Evolutionary conservation across 768 basidiomycete genomes (phyloP).

Genomic region (Paxillus involutus): DNA sequence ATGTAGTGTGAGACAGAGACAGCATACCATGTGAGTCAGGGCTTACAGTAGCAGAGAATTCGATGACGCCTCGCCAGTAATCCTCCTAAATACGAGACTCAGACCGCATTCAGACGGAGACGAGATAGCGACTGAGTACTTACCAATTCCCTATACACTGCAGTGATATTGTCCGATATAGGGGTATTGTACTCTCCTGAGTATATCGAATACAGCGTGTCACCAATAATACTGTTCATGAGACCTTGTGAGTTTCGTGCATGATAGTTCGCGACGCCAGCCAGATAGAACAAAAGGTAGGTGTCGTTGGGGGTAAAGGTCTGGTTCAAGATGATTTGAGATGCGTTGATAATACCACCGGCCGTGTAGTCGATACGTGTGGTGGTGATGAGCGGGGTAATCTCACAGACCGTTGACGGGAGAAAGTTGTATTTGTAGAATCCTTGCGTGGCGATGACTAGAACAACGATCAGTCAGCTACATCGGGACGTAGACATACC

Average conservation of each 20-base stretch:
- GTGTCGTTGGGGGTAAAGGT: neutral
- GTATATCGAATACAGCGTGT: too few relatives aligned
- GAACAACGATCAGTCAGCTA: neutral
- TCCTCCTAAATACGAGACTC: constrained; percentile 4
- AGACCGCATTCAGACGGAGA: too few relatives aligned
- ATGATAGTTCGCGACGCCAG: too few relatives aligned
- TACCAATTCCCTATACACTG: constrained; percentile 7
- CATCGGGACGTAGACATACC: too few relatives aligned
- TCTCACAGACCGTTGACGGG: constrained; percentile 1
- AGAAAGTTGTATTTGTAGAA: constrained; percentile 15
- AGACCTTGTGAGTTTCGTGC: too few relatives aligned
- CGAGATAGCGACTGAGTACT: neutral
- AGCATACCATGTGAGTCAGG: neutral
- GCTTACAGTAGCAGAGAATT: constrained; percentile 17
- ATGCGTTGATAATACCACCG: constrained; percentile 1
- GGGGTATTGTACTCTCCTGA: too few relatives aligned
- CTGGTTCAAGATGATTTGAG: neutral
- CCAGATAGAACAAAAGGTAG: constrained; percentile 1
- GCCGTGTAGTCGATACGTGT: constrained; percentile 14
- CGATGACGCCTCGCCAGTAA: constrained; percentile 17
- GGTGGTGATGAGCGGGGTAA: constrained; percentile 10
- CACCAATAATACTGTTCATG: too few relatives aligned
- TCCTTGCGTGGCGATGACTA: neutral
- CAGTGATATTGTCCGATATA: neutral
- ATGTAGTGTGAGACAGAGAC: neutral